Evolutionary conservation across 1,284 basidiomycete genomes (phyloP).

Genomic region (Pascua sp.): DNA sequence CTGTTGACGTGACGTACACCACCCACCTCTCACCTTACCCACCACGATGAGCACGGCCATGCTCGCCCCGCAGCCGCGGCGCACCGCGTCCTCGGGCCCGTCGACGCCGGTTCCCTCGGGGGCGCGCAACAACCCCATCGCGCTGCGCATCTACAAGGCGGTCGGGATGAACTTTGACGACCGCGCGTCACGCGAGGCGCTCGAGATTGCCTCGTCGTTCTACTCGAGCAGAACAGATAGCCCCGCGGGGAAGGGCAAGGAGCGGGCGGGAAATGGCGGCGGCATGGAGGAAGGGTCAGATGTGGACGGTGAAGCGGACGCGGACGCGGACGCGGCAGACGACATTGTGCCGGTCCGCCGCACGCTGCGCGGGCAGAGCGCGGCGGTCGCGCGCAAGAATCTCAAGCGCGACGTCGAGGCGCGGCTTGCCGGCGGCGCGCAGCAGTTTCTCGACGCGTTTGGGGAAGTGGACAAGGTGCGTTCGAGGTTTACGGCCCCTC

Average conservation of each 20-base stretch:
- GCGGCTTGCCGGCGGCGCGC: slow-evolving; percentile 72
- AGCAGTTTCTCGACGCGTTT: slow-evolving; percentile 75
- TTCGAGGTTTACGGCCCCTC: background rate
- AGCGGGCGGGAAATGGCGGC: background rate
- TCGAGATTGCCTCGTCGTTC: slow-evolving; percentile 75
- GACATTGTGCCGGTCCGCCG: slow-evolving; percentile 30
- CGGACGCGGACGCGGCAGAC: slow-evolving; percentile 25
- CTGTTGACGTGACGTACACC: background rate
- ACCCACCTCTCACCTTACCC: background rate
- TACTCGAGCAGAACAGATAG: slow-evolving; percentile 50
- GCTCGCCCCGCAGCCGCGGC: background rate
- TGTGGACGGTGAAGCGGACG: background rate
- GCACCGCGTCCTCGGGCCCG: background rate
- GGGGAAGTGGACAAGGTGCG: slow-evolving; percentile 80
- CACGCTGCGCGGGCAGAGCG: slow-evolving; percentile 39
- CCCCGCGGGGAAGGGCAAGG: slow-evolving; percentile 6
- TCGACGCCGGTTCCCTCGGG: slow-evolving; percentile 28
- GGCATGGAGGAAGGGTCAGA: slow-evolving; percentile 1
- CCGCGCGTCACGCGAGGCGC: slow-evolving; percentile 69
- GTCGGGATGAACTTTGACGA: slow-evolving; percentile 76
- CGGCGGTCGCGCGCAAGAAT: slow-evolving; percentile 66
- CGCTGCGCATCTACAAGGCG: slow-evolving; percentile 81
- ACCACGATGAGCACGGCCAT: background rate
- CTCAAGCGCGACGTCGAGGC: slow-evolving; percentile 78
- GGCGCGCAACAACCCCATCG: slow-evolving; percentile 59